These are phyloP conservation scores for Datisca glomerata DNA, from an alignment of 306 rosid species.

Conservation along the genomic window DNA sequence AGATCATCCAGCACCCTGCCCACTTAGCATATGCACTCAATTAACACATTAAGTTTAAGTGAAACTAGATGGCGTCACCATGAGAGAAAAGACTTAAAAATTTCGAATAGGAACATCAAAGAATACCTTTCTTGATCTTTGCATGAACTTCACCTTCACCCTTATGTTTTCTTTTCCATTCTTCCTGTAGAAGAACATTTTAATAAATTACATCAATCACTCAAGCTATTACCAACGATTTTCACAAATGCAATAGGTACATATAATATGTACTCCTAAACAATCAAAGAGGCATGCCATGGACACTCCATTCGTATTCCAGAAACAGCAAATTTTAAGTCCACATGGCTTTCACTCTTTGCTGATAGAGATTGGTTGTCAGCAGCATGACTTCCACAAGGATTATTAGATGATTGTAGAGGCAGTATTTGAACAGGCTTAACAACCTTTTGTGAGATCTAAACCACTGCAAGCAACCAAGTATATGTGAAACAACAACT, in stretches of 20 bases:
- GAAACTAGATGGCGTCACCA: conserved; percentile 3
- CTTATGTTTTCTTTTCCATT: conserved; percentile 63
- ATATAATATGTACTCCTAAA: background rate
- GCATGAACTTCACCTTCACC: conserved; percentile 61
- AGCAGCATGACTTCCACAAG: conserved; percentile 34
- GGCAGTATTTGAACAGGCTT: conserved; percentile 69
- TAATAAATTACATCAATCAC: conserved; percentile 18
- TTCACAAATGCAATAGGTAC: background rate
- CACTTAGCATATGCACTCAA: conserved; percentile 65
- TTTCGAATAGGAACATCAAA: conserved; percentile 9
- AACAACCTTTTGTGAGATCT: conserved; percentile 69
- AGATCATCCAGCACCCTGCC: conserved; percentile 41
- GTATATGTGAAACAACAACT: background rate
- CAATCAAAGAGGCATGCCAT: conserved; percentile 28
- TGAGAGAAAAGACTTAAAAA: conserved; percentile 3
- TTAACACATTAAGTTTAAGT: conserved; percentile 7
- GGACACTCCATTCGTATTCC: conserved; percentile 49
- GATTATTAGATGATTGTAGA: conserved; percentile 23
- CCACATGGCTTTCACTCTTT: conserved; percentile 41
- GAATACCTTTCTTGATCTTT: conserved; percentile 76
- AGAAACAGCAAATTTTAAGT: conserved; percentile 54
- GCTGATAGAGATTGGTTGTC: conserved; percentile 37
- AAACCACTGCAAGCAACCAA: conserved; percentile 67
- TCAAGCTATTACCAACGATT: conserved; percentile 4
- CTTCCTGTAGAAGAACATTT: conserved; percentile 39